Conservation (phyloP, 129 eudicot species). For the Escallonia rubra region DNA sequence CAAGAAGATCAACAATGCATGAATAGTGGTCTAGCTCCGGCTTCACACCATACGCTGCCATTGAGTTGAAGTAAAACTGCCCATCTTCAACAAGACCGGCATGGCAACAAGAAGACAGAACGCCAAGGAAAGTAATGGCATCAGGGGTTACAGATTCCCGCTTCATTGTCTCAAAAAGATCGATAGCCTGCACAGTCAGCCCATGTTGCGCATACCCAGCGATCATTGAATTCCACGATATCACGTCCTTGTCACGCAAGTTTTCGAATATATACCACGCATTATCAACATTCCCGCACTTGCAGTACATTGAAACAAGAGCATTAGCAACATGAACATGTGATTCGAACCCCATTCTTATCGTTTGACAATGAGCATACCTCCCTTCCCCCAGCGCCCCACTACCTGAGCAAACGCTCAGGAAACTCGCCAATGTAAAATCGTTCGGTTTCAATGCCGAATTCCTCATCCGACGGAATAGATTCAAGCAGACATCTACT, state of each 20-base stretch:
- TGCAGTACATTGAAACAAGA: constrained; percentile 50
- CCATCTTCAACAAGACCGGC: constrained; percentile 45
- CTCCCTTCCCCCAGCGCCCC: constrained; percentile 36
- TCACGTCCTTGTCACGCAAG: constrained; percentile 25
- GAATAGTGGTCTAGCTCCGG: constrained; percentile 37
- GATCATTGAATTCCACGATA: constrained; percentile 67
- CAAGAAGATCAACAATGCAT: constrained; percentile 59
- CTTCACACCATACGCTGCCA: constrained; percentile 28
- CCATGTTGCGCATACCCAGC: constrained; percentile 49
- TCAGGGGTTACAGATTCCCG: constrained; percentile 24
- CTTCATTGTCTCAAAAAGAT: constrained; percentile 41
- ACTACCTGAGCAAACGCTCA: constrained; percentile 42
- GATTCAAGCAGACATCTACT: constrained; percentile 26
- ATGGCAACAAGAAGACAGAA: constrained; percentile 48
- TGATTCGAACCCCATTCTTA: constrained; percentile 29
- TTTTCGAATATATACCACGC: constrained; percentile 30
- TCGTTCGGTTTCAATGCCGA: constrained; percentile 25
- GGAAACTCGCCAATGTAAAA: constrained; percentile 32
- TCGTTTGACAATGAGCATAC: constrained; percentile 34
- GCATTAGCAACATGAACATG: constrained; percentile 38
- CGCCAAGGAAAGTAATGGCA: constrained; percentile 41
- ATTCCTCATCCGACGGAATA: constrained; percentile 32
- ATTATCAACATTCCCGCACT: constrained; percentile 38
- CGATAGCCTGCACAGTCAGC: constrained; percentile 22
- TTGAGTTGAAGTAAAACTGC: constrained; percentile 21